Conservation (phyloP, 2,329 filamentous ascomycete species). For the Xylaria sp. region DNA sequence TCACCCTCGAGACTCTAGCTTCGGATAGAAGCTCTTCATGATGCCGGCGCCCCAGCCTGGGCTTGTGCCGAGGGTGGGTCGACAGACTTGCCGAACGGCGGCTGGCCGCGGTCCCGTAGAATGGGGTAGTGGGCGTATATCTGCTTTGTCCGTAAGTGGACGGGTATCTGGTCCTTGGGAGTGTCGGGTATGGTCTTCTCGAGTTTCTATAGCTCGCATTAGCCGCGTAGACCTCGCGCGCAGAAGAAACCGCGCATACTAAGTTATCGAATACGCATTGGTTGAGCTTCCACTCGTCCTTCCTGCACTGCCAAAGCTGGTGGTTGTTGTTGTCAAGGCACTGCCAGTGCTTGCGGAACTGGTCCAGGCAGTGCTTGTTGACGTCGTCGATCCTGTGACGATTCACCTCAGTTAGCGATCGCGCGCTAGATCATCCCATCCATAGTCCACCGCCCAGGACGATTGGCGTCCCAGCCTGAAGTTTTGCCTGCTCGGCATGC, state of each 20-base stretch:
- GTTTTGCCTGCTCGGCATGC: not conserved
- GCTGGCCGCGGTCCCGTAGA: slow-evolving; percentile 37
- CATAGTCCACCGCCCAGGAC: not conserved
- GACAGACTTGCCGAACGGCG: slow-evolving; percentile 35
- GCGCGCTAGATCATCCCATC: not conserved
- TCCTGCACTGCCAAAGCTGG: slow-evolving; percentile 93
- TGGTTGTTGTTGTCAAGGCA: slow-evolving; percentile 98
- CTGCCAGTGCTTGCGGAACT: slow-evolving; percentile 93
- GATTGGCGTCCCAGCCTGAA: not conserved
- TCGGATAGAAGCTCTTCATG: slow-evolving; percentile 15
- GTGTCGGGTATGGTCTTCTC: slow-evolving; percentile 80
- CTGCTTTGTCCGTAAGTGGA: slow-evolving; percentile 71
- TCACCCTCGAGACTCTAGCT: slow-evolving; percentile 5
- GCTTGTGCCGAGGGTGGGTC: slow-evolving; percentile 35
- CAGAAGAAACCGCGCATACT: slow-evolving; percentile 57
- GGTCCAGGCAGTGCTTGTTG: slow-evolving; percentile 88
- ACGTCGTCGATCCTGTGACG: slow-evolving; percentile 80
- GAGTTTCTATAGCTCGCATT: slow-evolving; percentile 61
- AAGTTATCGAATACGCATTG: slow-evolving; percentile 95
- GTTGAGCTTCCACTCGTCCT: slow-evolving; percentile 86
- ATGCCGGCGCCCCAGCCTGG: slow-evolving; percentile 29
- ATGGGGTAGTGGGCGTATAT: slow-evolving; percentile 60
- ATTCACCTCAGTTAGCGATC: slow-evolving; percentile 6
- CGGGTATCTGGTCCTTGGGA: slow-evolving; percentile 68
- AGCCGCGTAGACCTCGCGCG: slow-evolving; percentile 1